Percentiles rank a stretch among this genome's conserved stretches.
phyloP scores from a whole-genome alignment of 176 grass and related monocot species.

The Microstegium vimineum region DNA sequence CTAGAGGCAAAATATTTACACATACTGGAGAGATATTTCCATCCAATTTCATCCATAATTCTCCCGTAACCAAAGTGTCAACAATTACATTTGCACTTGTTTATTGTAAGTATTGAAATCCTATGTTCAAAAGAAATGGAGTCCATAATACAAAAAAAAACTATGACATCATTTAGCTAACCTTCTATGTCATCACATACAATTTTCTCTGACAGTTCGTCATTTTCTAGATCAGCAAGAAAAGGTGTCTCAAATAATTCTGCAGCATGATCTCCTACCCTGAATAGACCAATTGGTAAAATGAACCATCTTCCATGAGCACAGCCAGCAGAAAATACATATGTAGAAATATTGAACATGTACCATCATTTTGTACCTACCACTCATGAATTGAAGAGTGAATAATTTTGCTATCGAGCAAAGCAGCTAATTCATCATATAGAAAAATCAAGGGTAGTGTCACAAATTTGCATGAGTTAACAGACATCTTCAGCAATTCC shows the following conservation, averaged over 20 bases:
- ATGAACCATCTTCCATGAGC: no score
- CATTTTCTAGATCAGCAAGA: slow-evolving; percentile 77
- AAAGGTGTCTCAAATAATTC: slow-evolving; percentile 79
- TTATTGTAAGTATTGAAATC: slow-evolving; percentile 15
- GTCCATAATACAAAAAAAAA: neutral
- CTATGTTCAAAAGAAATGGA: slow-evolving; percentile 9
- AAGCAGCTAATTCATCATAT: slow-evolving; percentile 79
- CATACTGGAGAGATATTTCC: slow-evolving; percentile 81
- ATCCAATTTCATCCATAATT: slow-evolving; percentile 98
- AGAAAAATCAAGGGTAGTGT: slow-evolving; percentile 67
- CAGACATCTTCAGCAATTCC: slow-evolving; percentile 67
- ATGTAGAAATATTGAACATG: neutral
- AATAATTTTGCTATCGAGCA: slow-evolving; percentile 56
- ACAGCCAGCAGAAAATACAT: slow-evolving; percentile 9
- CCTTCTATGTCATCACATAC: slow-evolving; percentile 66
- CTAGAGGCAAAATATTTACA: slow-evolving; percentile 75
- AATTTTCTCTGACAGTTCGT: slow-evolving; percentile 47
- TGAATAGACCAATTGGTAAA: slow-evolving; percentile 27
- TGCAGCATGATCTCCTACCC: slow-evolving; percentile 54
- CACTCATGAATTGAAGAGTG: slow-evolving; percentile 66
- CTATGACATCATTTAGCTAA: slow-evolving; percentile 35
- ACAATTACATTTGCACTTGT: slow-evolving; percentile 12
- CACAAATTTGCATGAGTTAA: slow-evolving; percentile 75
- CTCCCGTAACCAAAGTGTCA: slow-evolving; percentile 59
- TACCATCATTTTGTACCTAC: slow-evolving; percentile 37